Evolutionary conservation across 1,139 yeast species (phyloP).

Genomic region (Sugiyamaella novakii): DNA sequence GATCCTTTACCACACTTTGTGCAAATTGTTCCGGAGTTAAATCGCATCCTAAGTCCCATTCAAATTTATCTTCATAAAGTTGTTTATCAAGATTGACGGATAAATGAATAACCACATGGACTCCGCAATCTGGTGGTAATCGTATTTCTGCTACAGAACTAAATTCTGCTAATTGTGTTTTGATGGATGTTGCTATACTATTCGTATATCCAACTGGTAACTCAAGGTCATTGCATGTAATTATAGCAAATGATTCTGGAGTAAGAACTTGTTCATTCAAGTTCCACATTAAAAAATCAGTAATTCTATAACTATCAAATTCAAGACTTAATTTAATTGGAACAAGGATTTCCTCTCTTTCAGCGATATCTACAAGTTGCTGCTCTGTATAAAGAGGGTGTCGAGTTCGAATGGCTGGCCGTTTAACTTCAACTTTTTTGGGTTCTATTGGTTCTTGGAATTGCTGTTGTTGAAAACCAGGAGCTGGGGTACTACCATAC

Average conservation of each 20-base stretch:
- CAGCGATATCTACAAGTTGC: slow-evolving; percentile 42
- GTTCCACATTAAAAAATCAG: slow-evolving; percentile 91
- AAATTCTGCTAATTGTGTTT: slow-evolving; percentile 78
- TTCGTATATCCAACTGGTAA: slow-evolving; percentile 62
- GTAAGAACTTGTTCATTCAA: slow-evolving; percentile 70
- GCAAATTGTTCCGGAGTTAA: slow-evolving; percentile 87
- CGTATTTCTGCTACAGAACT: slow-evolving; percentile 64
- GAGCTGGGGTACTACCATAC: slow-evolving; percentile 15
- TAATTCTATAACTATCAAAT: slow-evolving; percentile 60
- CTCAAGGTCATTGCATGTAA: slow-evolving; percentile 81
- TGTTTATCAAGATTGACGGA: slow-evolving; percentile 83
- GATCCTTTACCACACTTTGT: slow-evolving; percentile 73
- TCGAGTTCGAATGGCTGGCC: slow-evolving; percentile 37
- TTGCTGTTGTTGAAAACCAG: slow-evolving; percentile 1
- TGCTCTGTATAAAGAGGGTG: slow-evolving; percentile 42
- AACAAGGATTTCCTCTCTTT: slow-evolving; percentile 52
- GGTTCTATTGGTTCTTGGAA: slow-evolving; percentile 18
- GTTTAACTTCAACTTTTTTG: slow-evolving; percentile 34
- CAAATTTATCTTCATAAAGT: slow-evolving; percentile 88
- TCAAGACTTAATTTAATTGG: slow-evolving; percentile 82
- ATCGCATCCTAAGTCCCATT: slow-evolving; percentile 76
- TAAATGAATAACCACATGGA: slow-evolving; percentile 77
- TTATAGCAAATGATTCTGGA: slow-evolving; percentile 80
- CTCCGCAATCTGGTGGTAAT: slow-evolving; percentile 61
- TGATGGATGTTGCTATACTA: slow-evolving; percentile 70